Evolutionary conservation across 2,329 filamentous ascomycete species (phyloP).

Genomic region (Chaetomium globosum): DNA sequence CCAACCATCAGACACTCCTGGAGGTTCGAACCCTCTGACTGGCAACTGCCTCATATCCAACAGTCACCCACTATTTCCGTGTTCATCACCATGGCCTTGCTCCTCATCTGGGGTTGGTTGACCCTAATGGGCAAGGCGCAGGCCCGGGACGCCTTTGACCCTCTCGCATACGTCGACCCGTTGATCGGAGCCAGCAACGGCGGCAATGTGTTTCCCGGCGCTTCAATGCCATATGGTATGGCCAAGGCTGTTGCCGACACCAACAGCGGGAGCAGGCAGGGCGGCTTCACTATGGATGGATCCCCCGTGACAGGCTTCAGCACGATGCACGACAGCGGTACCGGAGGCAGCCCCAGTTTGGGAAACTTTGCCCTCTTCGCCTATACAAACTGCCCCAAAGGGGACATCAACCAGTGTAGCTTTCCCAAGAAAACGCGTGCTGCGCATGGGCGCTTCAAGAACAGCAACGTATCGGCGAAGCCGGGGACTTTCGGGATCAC

Average conservation of each 20-base stretch:
- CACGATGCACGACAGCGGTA: slow-evolving; percentile 62
- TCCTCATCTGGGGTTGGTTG: slow-evolving; percentile 25
- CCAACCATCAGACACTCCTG: neutral
- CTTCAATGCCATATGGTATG: slow-evolving; percentile 52
- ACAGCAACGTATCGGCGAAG: slow-evolving; percentile 56
- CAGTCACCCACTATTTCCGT: neutral
- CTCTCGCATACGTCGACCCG: slow-evolving; percentile 37
- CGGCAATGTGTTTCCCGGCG: slow-evolving; percentile 50
- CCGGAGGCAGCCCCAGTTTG: slow-evolving; percentile 61
- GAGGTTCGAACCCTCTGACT: neutral
- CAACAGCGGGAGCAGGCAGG: slow-evolving; percentile 56
- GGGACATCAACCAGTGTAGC: slow-evolving; percentile 63
- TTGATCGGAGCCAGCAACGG: slow-evolving; percentile 49
- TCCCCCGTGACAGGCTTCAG: slow-evolving; percentile 58
- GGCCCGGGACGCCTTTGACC: slow-evolving; percentile 29
- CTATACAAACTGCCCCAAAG: slow-evolving; percentile 61
- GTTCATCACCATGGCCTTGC: slow-evolving; percentile 20
- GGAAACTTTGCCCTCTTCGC: slow-evolving; percentile 76
- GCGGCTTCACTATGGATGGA: slow-evolving; percentile 58
- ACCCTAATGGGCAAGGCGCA: slow-evolving; percentile 18
- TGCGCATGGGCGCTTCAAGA: slow-evolving; percentile 50
- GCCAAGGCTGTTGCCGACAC: slow-evolving; percentile 62
- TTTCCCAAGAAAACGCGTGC: slow-evolving; percentile 55
- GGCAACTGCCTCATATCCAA: neutral
- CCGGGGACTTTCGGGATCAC: slow-evolving; percentile 69